phyloP scores from a whole-genome alignment of 176 grass and related monocot species.

The Raddia distichophylla region DNA sequence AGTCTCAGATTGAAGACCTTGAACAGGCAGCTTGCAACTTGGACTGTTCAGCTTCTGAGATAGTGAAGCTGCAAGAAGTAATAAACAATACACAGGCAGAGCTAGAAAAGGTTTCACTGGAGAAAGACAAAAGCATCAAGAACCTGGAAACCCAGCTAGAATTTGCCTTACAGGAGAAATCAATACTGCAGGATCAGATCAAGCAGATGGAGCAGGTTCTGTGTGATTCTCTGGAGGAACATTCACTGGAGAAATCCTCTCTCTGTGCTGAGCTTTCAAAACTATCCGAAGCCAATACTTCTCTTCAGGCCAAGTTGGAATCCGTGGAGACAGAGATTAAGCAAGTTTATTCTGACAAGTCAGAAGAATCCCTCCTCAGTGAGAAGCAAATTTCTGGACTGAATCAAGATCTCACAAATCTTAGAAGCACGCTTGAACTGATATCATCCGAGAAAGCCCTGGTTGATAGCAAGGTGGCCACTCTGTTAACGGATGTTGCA shows the following conservation, averaged over 20 bases:
- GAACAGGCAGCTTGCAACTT: constrained; percentile 38
- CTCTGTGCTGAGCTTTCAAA: constrained; percentile 53
- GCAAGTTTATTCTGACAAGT: constrained; percentile 49
- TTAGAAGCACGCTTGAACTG: constrained; percentile 47
- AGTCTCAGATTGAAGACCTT: constrained; percentile 46
- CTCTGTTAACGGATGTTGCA: constrained; percentile 49
- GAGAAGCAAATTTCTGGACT: constrained; percentile 53
- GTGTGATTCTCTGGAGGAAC: constrained; percentile 59
- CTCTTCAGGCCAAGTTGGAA: constrained; percentile 53
- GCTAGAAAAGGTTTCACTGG: constrained; percentile 51
- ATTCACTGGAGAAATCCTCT: constrained; percentile 62
- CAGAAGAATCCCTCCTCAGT: constrained; percentile 35
- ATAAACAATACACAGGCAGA: constrained; percentile 55
- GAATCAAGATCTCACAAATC: constrained; percentile 54
- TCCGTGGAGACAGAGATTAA: constrained; percentile 46
- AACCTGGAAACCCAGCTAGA: constrained; percentile 54
- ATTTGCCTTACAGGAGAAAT: constrained; percentile 53
- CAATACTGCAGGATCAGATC: constrained; percentile 47
- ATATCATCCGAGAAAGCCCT: constrained; percentile 55
- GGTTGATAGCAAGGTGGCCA: constrained; percentile 47
- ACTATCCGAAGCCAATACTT: constrained; percentile 55
- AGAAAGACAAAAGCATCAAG: constrained; percentile 50
- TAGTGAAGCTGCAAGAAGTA: constrained; percentile 51
- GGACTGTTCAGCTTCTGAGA: constrained; percentile 44
- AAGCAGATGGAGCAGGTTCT: constrained; percentile 59